Base-by-base conservation (phyloP, 1,284 basidiomycete genomes). In the Sanghuangporus sanghuang region DNA sequence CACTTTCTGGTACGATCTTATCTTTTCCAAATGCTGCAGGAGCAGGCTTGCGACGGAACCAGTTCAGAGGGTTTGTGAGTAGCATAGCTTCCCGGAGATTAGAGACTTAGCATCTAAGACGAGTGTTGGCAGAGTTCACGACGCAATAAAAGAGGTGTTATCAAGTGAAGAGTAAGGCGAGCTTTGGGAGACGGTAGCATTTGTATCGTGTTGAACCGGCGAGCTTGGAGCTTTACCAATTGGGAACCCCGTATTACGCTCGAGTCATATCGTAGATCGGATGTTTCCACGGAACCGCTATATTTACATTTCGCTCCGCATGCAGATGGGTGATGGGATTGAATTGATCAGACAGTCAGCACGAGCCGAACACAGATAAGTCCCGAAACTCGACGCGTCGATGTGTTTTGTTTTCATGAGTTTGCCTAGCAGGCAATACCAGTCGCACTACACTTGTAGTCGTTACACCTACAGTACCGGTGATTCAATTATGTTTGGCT, bases 1-100 rank as follows among this genome's bases (percentile, higher is more conserved):
- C 60, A 36, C 42, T 54, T 46, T 65, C 40, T 16, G 64, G 64
- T 6, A 65, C 57, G 21, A 61, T 40, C 39, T 62, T 62, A 21
- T 57, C 59, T 38, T 58, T 65, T 38, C 64, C 64, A 39, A 65
- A 65, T 9, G 50, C 64, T 7, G 64, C 60, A 7, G 59, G 60
- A 3, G 59, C 64, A 9, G 64, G 64, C 14, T 63, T 40, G 57
- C 57, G 62, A n/a, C 32, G 39, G 50, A 57, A 57, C 61, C 61
- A 62, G 23, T 56, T 57, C n/a, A 14, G 21, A 16, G 55, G 55
- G 27, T 57, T 57, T 8, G 40, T 4, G 23, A 42, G 35, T 21
- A 57, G 39, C 56, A 57, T 57, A 23, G 12, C 4, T 27, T 9
- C 40, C 16, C n/a, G 39, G 1, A 16, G 35, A 14, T 38, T n/a